These are phyloP conservation scores for Fusarium liriodendri DNA, from an alignment of 2,329 filamentous ascomycete genomes.

Conservation along the genomic window DNA sequence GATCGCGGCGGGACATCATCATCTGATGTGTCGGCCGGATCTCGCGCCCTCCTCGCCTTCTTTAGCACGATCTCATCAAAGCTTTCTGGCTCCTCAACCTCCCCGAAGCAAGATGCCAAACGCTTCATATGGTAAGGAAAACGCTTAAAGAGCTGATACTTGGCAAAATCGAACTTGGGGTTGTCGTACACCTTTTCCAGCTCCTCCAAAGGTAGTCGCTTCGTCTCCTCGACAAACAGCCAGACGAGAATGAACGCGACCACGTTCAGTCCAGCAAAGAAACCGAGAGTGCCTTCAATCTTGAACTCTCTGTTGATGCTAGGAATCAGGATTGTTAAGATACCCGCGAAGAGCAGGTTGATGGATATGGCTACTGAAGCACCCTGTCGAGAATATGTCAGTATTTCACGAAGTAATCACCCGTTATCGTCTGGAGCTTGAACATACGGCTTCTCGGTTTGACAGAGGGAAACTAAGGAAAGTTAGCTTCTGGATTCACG, in stretches of 20 bases:
- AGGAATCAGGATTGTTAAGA: constrained; percentile 57
- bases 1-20: background rate
- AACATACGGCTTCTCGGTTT: constrained; percentile 56
- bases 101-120: background rate
- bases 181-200: constrained; percentile 38
- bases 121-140: constrained; percentile 50
- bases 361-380: constrained; percentile 60
- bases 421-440: rapidly evolving
- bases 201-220: constrained; percentile 59
- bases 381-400: constrained; percentile 47
- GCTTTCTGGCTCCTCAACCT: background rate
- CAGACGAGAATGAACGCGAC: constrained; percentile 59
- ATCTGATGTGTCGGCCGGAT: background rate
- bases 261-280: constrained; percentile 59
- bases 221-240: constrained; percentile 60
- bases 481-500: background rate
- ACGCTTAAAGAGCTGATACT: constrained; percentile 49
- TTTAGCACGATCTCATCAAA: constrained; percentile 14
- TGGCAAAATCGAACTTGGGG: constrained; percentile 52
- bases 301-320: constrained; percentile 40
- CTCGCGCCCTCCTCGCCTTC: background rate
- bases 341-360: constrained; percentile 60
- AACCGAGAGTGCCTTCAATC: constrained; percentile 50
- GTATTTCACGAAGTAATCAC: background rate
- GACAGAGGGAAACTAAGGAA: constrained; percentile 56